These are phyloP conservation scores for Neurospora sp. DNA, from an alignment of 495 filamentous ascomycete species.

Conservation along the genomic window DNA sequence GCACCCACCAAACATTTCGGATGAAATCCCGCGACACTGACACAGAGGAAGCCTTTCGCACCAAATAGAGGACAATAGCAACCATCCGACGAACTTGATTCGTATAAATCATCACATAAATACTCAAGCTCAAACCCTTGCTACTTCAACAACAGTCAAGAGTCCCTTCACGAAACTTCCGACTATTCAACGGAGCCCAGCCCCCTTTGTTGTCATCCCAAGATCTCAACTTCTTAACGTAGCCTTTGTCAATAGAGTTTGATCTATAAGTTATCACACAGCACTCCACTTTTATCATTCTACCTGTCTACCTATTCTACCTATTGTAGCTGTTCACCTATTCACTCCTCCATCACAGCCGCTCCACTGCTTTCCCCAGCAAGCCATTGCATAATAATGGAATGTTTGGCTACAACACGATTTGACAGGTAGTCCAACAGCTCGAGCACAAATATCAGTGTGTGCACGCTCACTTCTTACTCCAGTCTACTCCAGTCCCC, in stretches of 20 bases:
- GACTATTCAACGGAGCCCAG: not conserved
- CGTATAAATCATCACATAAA: too few relatives aligned
- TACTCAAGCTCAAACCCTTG: too few relatives aligned
- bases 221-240: not conserved
- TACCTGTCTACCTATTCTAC: not conserved
- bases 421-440: not conserved
- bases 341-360: not conserved
- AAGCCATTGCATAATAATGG: not conserved
- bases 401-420: not conserved
- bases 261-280: not conserved
- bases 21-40: not conserved
- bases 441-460: not conserved
- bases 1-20: not conserved
- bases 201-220: not conserved
- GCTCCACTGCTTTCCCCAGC: not conserved
- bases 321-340: not conserved
- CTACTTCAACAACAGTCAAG: too few relatives aligned
- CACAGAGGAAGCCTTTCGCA: not conserved
- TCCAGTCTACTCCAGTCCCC: not conserved
- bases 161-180: not conserved
- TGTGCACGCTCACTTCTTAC: not conserved
- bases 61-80: not conserved
- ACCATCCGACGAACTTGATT: not conserved
- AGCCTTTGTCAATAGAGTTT: not conserved
- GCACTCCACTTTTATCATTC: not conserved